phyloP scores from a whole-genome alignment of 345 rosid species.

The Euphorbia lathyris region DNA sequence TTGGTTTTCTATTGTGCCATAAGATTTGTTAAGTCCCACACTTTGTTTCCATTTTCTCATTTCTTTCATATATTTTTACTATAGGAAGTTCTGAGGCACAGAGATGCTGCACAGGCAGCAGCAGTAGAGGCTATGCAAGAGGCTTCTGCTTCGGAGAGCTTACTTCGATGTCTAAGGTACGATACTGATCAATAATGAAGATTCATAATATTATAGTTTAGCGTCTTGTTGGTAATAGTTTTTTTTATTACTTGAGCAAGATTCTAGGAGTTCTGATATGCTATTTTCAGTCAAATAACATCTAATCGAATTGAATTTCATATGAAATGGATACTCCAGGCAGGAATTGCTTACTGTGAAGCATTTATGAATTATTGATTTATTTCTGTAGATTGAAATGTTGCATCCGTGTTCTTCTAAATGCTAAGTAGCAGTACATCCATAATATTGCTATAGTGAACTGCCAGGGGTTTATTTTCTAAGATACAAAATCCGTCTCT shows the following conservation, averaged over 20 bases:
- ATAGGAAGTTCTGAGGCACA: conserved; percentile 81
- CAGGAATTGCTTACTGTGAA: neutral
- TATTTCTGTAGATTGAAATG: neutral
- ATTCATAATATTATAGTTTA: neutral
- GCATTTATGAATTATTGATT: conserved; percentile 1
- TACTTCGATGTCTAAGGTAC: conserved; percentile 87
- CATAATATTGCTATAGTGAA: neutral
- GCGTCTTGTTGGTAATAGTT: neutral
- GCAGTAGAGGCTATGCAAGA: conserved; percentile 91
- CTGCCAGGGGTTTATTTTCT: neutral
- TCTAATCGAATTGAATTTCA: neutral
- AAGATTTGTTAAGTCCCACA: neutral
- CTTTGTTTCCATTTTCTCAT: conserved; percentile 8
- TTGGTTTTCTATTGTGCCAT: conserved; percentile 1
- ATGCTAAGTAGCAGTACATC: neutral
- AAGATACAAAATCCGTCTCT: neutral
- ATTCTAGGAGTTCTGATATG: neutral
- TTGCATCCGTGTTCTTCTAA: neutral
- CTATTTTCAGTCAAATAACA: neutral
- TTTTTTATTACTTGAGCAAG: neutral
- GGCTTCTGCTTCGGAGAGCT: conserved; percentile 88
- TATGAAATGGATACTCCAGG: neutral
- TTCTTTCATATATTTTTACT: neutral
- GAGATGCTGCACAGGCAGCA: conserved; percentile 87
- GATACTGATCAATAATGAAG: neutral